Evolutionary conservation across 1,284 basidiomycete genomes (phyloP), one percentile per base, ranked within the genome.

Genomic region (Ustilago crameri): DNA sequence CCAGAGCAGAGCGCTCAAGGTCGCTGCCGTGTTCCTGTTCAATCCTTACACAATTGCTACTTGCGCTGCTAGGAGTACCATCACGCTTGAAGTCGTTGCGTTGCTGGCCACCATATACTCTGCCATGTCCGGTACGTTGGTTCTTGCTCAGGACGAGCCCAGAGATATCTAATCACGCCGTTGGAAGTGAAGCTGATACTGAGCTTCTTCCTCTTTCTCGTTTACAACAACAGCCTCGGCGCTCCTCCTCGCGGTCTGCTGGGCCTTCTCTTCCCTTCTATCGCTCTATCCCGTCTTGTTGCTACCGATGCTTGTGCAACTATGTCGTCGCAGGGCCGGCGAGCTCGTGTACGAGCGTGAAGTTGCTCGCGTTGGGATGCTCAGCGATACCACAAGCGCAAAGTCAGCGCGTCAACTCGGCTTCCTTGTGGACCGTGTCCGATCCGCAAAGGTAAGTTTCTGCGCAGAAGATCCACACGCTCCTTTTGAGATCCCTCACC

Each of bases 41-140:
- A 96, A 96, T 75, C 95, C 95, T 4, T 95, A 95, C 82, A 85
- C 91, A 5, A 83, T 95, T 46, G 85, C 93, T 1, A 89, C 93
- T 0, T 91, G 89, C 37, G 84, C 94, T 2, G 91, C 93, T 0
- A 85, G 90, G 9, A 95, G 93, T 0, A 92, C 92, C 0, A 90
- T 91, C 0, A 87, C 89, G 0, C 85, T 97, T 18, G 92, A 94
- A 79, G 93, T 91, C 77, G 86, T 88, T 0, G 83, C 92, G 5
- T 84, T 89, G 27, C 85, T 95, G 1, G 79, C 90, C 1, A 83
- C 90, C 0, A 82, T 96, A n/a, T 87, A 90, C 84, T 89, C 90
- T 58, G 92, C 92, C 0, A 87, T 88, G 44, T 83, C 87, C 84
- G 88, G 92, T 92, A 42, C 67, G 83, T n/a, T 70, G 38, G 84